A percentile compares a stretch with the other conserved stretches of the same genome.
Conservation (phyloP, 2,329 filamentous ascomycete genomes). For the Ascocoryne sarcoides region DNA sequence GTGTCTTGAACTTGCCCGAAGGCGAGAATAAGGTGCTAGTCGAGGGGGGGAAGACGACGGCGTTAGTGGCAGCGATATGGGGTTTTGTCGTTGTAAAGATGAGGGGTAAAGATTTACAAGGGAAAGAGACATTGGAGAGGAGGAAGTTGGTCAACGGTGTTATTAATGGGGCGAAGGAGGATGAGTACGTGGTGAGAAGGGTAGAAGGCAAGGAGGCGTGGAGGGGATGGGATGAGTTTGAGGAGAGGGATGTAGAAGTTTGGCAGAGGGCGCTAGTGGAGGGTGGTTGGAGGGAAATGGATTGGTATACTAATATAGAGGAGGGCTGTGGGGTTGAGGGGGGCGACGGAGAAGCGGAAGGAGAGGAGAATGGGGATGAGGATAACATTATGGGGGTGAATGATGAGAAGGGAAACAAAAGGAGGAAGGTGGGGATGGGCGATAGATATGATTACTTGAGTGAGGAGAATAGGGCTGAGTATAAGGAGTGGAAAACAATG, state of each 20-base stretch:
- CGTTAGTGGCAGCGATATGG: constrained; percentile 51
- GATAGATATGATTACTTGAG: constrained; percentile 66
- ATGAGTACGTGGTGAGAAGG: constrained; percentile 35
- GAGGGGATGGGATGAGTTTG: constrained; percentile 43
- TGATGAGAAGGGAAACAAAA: constrained; percentile 2
- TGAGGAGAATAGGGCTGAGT: constrained; percentile 52
- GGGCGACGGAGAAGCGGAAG: constrained; percentile 22
- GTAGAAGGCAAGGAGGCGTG: constrained; percentile 37
- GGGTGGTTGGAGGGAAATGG: constrained; percentile 39
- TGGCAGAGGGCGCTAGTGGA: constrained; percentile 49
- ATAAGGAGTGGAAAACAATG: constrained; percentile 52
- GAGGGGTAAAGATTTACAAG: constrained; percentile 27
- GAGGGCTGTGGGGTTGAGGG: constrained; percentile 27
- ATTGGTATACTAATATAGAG: constrained; percentile 52
- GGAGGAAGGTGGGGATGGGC: constrained; percentile 41
- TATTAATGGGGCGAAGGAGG: constrained; percentile 31
- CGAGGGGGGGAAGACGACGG: constrained; percentile 31
- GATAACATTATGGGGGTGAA: constrained; percentile 26
- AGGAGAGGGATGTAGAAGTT: constrained; percentile 47
- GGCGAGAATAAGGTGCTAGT: constrained; percentile 1
- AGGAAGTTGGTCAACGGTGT: constrained; percentile 40
- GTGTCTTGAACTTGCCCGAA: constrained; percentile 28
- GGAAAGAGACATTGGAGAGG: constrained; percentile 37
- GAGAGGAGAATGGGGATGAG: constrained; percentile 27
- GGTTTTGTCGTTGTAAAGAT: constrained; percentile 49